Evolutionary conservation across 2,329 filamentous ascomycete species (phyloP), one percentile per base, ranked within the genome.

Genomic region (Ophiocordyceps sinensis): DNA sequence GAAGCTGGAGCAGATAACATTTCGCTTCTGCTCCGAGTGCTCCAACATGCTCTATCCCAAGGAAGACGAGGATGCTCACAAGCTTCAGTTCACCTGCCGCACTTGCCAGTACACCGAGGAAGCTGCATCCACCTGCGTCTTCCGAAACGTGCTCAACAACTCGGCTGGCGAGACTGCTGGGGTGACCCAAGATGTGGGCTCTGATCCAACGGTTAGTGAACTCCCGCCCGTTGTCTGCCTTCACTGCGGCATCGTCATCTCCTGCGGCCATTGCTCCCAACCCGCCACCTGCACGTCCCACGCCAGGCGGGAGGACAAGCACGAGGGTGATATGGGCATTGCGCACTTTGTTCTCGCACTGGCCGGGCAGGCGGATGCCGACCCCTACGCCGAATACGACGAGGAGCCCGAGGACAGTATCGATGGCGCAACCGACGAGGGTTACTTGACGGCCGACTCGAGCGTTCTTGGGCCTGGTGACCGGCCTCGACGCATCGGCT

Each of bases 11-110:
- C 86, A 94, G 62, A 88, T 96, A 63, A 87, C 85, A 38, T 98
- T 96, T 65, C 82, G 85, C 56, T 98, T 98, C 73, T 98, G 91
- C 70, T 87, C 86, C 53, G 91, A 98, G 73, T 98, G 91, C 68
- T 94, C 88, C 54, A 98, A 98, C 71, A 84, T 98, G 75, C 73
- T 98, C 42, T 96, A 96, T 58, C 91, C 91, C 39, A 91, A 93
- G 65, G 93, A 98, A 70, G 87, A 98, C 64, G 79, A 82, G 47
- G 71, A 80, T 46, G 79, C 78, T 46, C 85, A 85, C 67, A 81
- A 79, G 54, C 79, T 98, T 51, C 82, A 94, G 69, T 98, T 93
- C 65, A 87, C 85, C 48, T 98, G 91, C 71, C 85, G 89, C 53
- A 95, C 88, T 43, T 98, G 91, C 68, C 81, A 87, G 58, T 94